These are phyloP conservation scores for Cucurbita maxima DNA, from an alignment of 306 rosid genomes.

Conservation along the genomic window DNA sequence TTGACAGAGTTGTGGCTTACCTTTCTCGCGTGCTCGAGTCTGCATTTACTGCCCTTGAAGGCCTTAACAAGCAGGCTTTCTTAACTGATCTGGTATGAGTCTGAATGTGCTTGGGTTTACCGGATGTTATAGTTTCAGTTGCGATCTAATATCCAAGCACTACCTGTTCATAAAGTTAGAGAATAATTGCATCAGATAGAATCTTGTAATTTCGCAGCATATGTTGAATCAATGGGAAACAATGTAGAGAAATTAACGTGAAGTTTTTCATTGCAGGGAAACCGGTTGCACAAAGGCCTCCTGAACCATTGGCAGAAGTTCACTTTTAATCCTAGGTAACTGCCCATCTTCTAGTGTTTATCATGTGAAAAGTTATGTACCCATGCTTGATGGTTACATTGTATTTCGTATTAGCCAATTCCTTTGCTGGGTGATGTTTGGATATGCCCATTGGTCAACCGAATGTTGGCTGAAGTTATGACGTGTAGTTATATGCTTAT, in stretches of 20 bases:
- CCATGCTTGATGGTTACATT: background rate
- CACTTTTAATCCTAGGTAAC: slow-evolving; percentile 49
- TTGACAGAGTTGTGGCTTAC: slow-evolving; percentile 84
- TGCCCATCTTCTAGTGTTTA: slow-evolving; percentile 14
- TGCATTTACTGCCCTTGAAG: slow-evolving; percentile 88
- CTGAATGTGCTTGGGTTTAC: background rate
- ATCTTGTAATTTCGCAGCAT: background rate
- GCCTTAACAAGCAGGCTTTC: slow-evolving; percentile 97
- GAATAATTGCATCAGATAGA: background rate
- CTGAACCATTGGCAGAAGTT: background rate
- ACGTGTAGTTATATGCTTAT: background rate
- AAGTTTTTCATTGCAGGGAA: slow-evolving; percentile 29
- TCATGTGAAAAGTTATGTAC: background rate
- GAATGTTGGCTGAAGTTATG: background rate
- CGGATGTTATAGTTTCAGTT: background rate
- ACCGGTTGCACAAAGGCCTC: background rate
- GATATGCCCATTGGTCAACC: background rate
- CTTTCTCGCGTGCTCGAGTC: slow-evolving; percentile 96
- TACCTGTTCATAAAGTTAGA: background rate
- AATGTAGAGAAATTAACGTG: background rate
- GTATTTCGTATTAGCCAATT: background rate
- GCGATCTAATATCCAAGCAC: background rate
- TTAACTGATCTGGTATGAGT: slow-evolving; percentile 66
- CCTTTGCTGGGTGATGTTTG: background rate
- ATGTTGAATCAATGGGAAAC: background rate